Evolutionary conservation across 805 yeast genomes (phyloP).

Genomic region (Sugiyamaella chiloensis): DNA sequence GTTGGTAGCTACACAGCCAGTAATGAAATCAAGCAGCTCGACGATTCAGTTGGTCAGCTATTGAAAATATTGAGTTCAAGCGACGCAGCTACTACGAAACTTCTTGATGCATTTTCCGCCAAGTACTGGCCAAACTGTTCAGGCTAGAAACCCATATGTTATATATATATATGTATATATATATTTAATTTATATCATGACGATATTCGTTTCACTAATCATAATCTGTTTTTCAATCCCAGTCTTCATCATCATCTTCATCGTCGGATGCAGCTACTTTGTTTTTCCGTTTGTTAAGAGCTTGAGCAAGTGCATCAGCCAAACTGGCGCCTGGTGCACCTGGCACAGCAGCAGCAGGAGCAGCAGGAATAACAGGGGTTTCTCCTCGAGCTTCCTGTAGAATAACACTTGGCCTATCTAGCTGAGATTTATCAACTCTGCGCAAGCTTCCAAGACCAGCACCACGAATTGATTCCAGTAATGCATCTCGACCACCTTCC

Average conservation of each 20-base stretch:
- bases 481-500: slow-evolving; percentile 70
- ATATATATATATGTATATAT: no score
- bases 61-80: slow-evolving; percentile 30
- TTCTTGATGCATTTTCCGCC: slow-evolving; percentile 15
- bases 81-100: slow-evolving; percentile 28
- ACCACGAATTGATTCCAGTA: slow-evolving; percentile 80
- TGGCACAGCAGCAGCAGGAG: slow-evolving; percentile 29
- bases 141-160: no score
- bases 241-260: slow-evolving; percentile 77
- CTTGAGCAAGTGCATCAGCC: slow-evolving; percentile 87
- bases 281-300: slow-evolving; percentile 74
- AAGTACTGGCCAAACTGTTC: slow-evolving; percentile 3
- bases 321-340: slow-evolving; percentile 55
- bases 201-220: no score
- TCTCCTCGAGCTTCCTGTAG: slow-evolving; percentile 72
- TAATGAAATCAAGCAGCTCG: slow-evolving; percentile 6
- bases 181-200: no score
- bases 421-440: slow-evolving; percentile 77
- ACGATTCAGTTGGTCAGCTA: slow-evolving; percentile 7
- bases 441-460: slow-evolving; percentile 69
- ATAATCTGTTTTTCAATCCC: slow-evolving; percentile 36
- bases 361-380: slow-evolving; percentile 38
- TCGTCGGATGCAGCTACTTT: slow-evolving; percentile 81
- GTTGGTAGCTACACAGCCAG: background rate
- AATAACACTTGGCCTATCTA: slow-evolving; percentile 73